Percentiles rank a stretch among this genome's conserved stretches.
Evolutionary conservation across 2,329 filamentous ascomycete species (phyloP).

Genomic region (Pseudogymnoascus verrucosus): DNA sequence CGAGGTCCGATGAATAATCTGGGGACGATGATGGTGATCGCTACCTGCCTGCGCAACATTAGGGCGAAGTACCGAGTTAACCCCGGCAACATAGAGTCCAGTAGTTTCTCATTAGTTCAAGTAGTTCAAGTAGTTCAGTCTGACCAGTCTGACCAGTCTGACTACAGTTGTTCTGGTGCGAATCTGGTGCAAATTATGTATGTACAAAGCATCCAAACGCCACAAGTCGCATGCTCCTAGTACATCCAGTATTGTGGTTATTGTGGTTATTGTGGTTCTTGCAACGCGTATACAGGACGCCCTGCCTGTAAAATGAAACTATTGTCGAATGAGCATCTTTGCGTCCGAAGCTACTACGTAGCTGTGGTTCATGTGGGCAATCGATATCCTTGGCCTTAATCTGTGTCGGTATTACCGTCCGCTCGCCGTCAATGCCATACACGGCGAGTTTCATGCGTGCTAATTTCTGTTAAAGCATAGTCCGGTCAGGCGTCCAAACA

Average conservation of each 20-base stretch:
- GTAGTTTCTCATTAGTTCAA: not conserved
- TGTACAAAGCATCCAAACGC: not conserved
- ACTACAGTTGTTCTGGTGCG: too few species aligned
- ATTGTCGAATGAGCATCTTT: not conserved
- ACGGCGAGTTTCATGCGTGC: conserved; percentile 1
- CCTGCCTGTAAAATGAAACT: not conserved
- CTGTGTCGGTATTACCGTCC: conserved; percentile 6
- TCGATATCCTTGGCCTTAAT: conserved; percentile 8
- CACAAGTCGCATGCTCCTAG: conserved; percentile 4
- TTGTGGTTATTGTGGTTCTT: conserved; percentile 3
- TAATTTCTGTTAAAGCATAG: conserved; percentile 8
- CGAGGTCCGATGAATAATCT: not conserved
- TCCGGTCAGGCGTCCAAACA: conserved; percentile 7
- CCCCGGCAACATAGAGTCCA: not conserved
- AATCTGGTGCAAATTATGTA: too few species aligned
- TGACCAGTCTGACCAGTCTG: too few species aligned
- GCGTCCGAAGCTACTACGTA: not conserved
- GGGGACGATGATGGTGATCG: conserved; percentile 5
- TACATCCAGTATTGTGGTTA: not conserved
- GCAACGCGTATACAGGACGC: not conserved
- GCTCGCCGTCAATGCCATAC: conserved; percentile 5
- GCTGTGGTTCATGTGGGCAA: not conserved
- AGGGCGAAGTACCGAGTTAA: not conserved
- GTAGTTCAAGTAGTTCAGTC: not conserved
- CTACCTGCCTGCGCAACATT: not conserved